Evolutionary conservation across 2,329 filamentous ascomycete species (phyloP), one percentile per base, ranked within the genome.

Genomic region (Paraconiothyrium sp.): DNA sequence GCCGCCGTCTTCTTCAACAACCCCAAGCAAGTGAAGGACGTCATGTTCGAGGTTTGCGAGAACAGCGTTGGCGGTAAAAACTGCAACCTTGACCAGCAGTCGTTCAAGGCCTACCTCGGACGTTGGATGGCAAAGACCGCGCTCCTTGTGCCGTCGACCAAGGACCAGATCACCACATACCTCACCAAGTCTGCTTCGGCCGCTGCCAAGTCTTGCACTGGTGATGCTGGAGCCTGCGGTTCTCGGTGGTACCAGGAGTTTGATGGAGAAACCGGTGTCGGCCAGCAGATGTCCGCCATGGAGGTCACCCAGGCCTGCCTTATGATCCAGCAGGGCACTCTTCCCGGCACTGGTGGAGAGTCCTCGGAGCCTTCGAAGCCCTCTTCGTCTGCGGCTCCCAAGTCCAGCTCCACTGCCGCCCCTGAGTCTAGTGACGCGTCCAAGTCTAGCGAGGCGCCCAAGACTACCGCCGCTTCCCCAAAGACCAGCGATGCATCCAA

Each of bases 51-150:
- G 79, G 85, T 86, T 34, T 94, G 91, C 79, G 91, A 93, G 79
- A 78, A 70, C 77, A 8, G 72, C 22, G 43, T 20, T 20, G 54
- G 54, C 30, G 65, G 69, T 49, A 71, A 69, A 16, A 71, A 70
- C 58, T 94, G 91, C 83, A 86, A 92, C 79, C 84, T 84, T 65
- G 90, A 93, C 76, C 90, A 93, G 79, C 85, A 85, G 70, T 88
- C 85, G 51, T 93, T 93, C 86, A 93, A 93, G 79, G 90, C 89
- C 11, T 93, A 92, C 76, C 82, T 92, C 30, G 79, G 87, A 30
- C 88, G 91, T 48, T 93, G 89, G 87, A 74, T 84, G 59, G 76
- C 77, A 16, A 83, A 83, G 63, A 77, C 81, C 7, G 77, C 80
- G 4, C 66, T 80, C 32, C 62, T 84, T 54, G 80, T 80, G 14